Evolutionary conservation across 108 stramenopile species (phyloP).

Genomic region (Nitzschia sp.): DNA sequence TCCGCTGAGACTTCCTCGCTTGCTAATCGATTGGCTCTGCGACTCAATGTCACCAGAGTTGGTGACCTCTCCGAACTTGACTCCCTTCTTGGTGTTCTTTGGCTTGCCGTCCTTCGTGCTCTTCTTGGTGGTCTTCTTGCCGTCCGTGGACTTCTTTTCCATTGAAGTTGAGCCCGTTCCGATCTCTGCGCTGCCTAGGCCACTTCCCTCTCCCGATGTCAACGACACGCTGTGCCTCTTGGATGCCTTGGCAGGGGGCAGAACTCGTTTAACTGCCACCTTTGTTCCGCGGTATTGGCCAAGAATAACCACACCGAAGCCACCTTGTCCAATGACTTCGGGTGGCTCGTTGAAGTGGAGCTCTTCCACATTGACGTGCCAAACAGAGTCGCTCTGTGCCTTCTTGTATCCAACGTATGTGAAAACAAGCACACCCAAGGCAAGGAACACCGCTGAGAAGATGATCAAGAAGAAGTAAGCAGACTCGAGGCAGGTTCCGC

Average conservation of each 20-base stretch:
- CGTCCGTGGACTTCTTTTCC: neutral
- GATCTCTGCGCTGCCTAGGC: neutral
- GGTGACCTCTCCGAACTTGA: neutral
- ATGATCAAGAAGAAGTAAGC: slow-evolving; percentile 22
- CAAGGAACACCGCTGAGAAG: slow-evolving; percentile 4
- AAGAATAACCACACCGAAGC: slow-evolving; percentile 44
- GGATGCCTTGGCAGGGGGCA: slow-evolving; percentile 20
- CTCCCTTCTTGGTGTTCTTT: neutral
- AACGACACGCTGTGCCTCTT: neutral
- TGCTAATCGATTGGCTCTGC: neutral
- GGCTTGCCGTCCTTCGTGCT: neutral
- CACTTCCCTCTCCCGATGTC: neutral
- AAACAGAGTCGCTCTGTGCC: slow-evolving; percentile 15
- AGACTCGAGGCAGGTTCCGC: slow-evolving; percentile 7
- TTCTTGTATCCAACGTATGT: slow-evolving; percentile 20
- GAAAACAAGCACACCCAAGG: neutral
- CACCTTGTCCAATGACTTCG: slow-evolving; percentile 42
- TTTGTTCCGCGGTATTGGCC: slow-evolving; percentile 49
- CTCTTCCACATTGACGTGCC: slow-evolving; percentile 32
- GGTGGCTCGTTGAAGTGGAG: slow-evolving; percentile 31
- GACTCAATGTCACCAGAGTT: slow-evolving; percentile 8
- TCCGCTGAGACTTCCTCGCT: neutral
- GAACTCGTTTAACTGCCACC: slow-evolving; percentile 44
- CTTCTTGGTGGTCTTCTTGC: neutral
- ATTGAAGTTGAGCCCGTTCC: neutral